A percentile compares a stretch with the other conserved stretches of the same genome.
Conservation (phyloP, 352 stramenopile species). For the Globisporangium nagaii region DNA sequence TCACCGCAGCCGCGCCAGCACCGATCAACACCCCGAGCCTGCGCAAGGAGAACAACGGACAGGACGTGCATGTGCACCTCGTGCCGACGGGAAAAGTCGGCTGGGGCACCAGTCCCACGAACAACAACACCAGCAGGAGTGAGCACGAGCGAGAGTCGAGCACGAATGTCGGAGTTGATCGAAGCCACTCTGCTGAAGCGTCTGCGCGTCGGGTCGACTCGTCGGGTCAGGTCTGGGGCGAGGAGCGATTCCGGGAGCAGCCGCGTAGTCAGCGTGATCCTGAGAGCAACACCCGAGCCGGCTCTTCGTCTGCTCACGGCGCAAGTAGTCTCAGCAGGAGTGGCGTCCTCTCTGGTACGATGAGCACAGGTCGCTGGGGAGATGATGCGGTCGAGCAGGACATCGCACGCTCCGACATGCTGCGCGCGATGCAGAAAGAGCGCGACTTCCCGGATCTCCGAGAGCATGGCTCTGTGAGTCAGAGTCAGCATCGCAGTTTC, state of each 20-base stretch:
- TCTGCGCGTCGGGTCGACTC: too few relatives aligned
- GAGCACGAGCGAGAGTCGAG: neutral
- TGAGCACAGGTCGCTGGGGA: slow-evolving; percentile 48
- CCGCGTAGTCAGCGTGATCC: neutral
- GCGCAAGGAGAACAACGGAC: slow-evolving; percentile 48
- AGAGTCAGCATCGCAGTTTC: slow-evolving; percentile 5
- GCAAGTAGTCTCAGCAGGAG: neutral
- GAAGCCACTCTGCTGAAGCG: neutral
- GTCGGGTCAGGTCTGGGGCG: too few relatives aligned
- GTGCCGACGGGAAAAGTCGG: slow-evolving; percentile 26
- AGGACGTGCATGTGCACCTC: slow-evolving; percentile 33
- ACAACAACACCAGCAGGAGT: neutral
- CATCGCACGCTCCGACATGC: slow-evolving; percentile 26
- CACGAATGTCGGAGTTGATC: neutral
- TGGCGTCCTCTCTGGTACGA: neutral
- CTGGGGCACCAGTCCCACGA: slow-evolving; percentile 26
- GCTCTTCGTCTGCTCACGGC: neutral
- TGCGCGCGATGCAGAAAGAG: slow-evolving; percentile 19
- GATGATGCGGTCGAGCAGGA: slow-evolving; percentile 74
- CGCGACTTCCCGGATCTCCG: slow-evolving; percentile 40
- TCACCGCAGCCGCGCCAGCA: slow-evolving; percentile 31
- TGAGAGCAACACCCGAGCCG: too few relatives aligned
- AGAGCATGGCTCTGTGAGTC: slow-evolving; percentile 9
- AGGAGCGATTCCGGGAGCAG: neutral
- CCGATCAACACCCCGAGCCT: slow-evolving; percentile 78